A percentile compares a stretch with the other conserved stretches of the same genome.
phyloP scores from a whole-genome alignment of 108 stramenopile genomes.

The Stephanodiscus minutulus region DNA sequence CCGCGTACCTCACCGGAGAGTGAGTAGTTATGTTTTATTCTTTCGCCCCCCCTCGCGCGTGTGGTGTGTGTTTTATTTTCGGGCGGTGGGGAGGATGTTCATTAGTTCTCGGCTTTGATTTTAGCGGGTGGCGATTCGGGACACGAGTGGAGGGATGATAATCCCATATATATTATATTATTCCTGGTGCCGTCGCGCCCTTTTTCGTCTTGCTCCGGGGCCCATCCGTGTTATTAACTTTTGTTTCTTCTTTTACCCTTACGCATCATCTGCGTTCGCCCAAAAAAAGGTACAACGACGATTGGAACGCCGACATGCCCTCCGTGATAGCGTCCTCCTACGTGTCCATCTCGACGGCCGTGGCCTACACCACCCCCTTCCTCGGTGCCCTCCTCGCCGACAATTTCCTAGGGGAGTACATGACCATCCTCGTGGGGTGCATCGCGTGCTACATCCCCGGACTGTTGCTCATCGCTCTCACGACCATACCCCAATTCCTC shows the following conservation, averaged over 20 bases:
- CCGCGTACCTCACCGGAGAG: constrained; percentile 79
- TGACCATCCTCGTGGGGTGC: constrained; percentile 64
- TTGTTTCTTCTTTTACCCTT: no score
- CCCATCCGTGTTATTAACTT: no score
- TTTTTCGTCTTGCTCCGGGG: no score
- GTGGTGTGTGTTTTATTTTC: neutral
- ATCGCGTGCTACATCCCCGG: constrained; percentile 78
- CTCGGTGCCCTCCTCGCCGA: constrained; percentile 81
- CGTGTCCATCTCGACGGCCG: constrained; percentile 75
- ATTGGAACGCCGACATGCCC: constrained; percentile 77
- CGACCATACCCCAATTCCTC: constrained; percentile 67
- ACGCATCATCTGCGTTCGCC: no score
- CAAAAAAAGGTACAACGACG: constrained; percentile 58
- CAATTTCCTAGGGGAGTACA: constrained; percentile 76
- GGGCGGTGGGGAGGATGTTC: neutral
- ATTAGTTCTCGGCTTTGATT: no score
- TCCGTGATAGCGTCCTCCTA: constrained; percentile 68
- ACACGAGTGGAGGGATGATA: no score
- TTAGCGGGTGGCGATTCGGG: no score
- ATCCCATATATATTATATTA: no score
- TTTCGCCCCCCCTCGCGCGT: no score
- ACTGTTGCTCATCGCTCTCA: constrained; percentile 66
- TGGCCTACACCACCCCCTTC: constrained; percentile 87
- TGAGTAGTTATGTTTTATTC: constrained; percentile 15
- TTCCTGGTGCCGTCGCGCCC: no score